Percentiles rank a stretch among this genome's conserved stretches.
Conservation (phyloP, 495 filamentous ascomycete genomes). For the Penicillium cataractarum region DNA sequence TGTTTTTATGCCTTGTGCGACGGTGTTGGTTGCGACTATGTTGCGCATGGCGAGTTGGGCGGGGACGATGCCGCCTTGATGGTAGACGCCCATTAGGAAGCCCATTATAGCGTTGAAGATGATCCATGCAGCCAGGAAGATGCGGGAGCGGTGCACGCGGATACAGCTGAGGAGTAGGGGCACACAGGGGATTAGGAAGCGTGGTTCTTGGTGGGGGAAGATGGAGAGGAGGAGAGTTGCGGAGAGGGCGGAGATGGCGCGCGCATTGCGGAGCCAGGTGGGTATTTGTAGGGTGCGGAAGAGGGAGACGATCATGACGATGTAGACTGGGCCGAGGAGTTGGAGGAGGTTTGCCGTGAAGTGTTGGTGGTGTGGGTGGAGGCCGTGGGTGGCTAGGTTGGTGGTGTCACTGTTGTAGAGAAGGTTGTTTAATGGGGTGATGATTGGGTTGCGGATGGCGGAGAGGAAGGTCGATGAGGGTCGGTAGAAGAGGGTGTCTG, state of each 20-base stretch:
- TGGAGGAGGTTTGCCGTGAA: constrained; percentile 82
- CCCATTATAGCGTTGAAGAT: constrained; percentile 80
- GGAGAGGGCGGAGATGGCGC: constrained; percentile 73
- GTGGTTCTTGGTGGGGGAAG: constrained; percentile 92
- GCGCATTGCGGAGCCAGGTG: constrained; percentile 53
- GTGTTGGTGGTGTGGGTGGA: constrained; percentile 93
- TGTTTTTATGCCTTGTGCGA: constrained; percentile 31
- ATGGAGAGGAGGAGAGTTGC: constrained; percentile 79
- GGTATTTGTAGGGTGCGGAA: constrained; percentile 53
- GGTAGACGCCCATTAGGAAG: constrained; percentile 86
- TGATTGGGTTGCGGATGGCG: constrained; percentile 61
- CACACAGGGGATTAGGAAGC: constrained; percentile 86
- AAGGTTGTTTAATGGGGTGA: constrained; percentile 92
- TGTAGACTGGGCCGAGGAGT: constrained; percentile 84
- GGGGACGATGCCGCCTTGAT: constrained; percentile 91
- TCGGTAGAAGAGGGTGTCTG: constrained; percentile 84
- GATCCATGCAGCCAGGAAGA: constrained; percentile 75
- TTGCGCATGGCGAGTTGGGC: constrained; percentile 63
- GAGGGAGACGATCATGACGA: constrained; percentile 62
- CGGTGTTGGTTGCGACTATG: constrained; percentile 34
- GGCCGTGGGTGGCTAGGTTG: constrained; percentile 86
- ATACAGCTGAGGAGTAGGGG: constrained; percentile 88
- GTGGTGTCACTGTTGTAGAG: constrained; percentile 75
- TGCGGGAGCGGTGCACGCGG: constrained; percentile 63
- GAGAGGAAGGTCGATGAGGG: constrained; percentile 56